Evolutionary conservation across 331 rosid species (phyloP).

Genomic region (Saraca asoca): DNA sequence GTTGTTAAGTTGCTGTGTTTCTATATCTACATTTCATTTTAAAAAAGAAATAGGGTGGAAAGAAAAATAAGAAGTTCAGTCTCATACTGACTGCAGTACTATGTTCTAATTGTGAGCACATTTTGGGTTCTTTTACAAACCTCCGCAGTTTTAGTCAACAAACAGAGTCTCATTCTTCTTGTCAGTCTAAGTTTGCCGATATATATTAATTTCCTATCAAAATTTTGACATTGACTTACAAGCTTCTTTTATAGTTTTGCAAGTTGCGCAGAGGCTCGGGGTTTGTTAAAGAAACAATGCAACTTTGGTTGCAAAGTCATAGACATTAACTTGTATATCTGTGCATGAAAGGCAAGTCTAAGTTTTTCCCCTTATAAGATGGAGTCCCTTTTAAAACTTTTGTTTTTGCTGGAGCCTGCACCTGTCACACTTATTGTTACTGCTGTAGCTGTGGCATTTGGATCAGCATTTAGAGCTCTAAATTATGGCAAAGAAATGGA

Average conservation of each 20-base stretch:
- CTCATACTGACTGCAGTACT: not conserved
- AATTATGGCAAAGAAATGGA: conserved; percentile 98
- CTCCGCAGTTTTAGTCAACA: not conserved
- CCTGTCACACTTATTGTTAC: conserved; percentile 78
- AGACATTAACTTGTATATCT: conserved; percentile 31
- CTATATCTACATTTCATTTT: too few species aligned
- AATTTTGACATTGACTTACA: not conserved
- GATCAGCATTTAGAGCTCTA: conserved; percentile 91
- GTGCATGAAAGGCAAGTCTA: conserved; percentile 30
- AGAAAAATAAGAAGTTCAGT: not conserved
- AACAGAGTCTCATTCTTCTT: not conserved
- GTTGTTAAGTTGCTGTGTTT: too few species aligned
- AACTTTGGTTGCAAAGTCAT: conserved; percentile 51
- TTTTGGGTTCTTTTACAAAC: not conserved
- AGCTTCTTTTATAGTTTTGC: conserved; percentile 42
- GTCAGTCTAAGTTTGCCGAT: not conserved
- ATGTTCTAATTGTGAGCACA: not conserved
- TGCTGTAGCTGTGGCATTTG: conserved; percentile 93
- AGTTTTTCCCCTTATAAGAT: conserved; percentile 41
- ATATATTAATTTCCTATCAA: not conserved
- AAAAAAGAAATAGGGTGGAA: too few species aligned
- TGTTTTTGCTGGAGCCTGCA: conserved; percentile 92
- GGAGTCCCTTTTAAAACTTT: conserved; percentile 83
- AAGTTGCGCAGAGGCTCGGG: conserved; percentile 66
- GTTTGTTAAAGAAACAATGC: conserved; percentile 49